phyloP scores from a whole-genome alignment of 2,329 filamentous ascomycete genomes.

The Colletotrichum plurivorum region DNA sequence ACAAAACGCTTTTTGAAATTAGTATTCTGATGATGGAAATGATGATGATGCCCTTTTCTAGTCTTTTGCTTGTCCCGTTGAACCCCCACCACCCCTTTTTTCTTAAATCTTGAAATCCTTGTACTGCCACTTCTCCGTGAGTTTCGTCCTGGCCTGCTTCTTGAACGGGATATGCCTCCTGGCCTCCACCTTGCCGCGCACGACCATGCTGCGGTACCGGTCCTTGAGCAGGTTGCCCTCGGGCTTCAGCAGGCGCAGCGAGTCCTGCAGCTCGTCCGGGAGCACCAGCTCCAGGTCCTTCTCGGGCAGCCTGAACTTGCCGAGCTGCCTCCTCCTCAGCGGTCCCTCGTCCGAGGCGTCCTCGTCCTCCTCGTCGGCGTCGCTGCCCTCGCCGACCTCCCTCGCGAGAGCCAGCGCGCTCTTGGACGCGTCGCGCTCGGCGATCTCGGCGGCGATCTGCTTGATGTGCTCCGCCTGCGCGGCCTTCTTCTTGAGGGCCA shows the following conservation, averaged over 20 bases:
- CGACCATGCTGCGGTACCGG: conserved; percentile 88
- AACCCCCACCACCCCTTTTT: neutral
- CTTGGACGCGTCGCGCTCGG: conserved; percentile 66
- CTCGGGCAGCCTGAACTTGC: conserved; percentile 81
- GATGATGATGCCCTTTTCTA: too few species aligned
- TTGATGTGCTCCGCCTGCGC: conserved; percentile 80
- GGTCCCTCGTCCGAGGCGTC: conserved; percentile 73
- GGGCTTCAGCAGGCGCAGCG: conserved; percentile 85
- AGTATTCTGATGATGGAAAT: conserved; percentile 2
- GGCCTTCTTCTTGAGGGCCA: conserved; percentile 79
- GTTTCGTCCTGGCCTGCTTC: conserved; percentile 84
- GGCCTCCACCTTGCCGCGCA: conserved; percentile 90
- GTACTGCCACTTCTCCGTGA: conserved; percentile 97
- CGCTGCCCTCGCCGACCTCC: conserved; percentile 50
- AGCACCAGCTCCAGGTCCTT: conserved; percentile 86
- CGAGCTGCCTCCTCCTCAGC: conserved; percentile 80
- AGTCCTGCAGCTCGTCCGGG: conserved; percentile 86
- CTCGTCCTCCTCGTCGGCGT: conserved; percentile 62
- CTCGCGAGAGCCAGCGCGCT: conserved; percentile 56
- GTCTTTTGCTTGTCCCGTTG: conserved; percentile 6
- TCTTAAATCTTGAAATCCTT: conserved; percentile 81
- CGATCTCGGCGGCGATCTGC: conserved; percentile 75
- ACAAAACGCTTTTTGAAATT: conserved; percentile 32
- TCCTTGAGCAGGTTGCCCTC: conserved; percentile 97
- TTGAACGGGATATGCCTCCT: conserved; percentile 83